Evolutionary conservation across 805 yeast species (phyloP).

Genomic region (Gaillardinia entomophila): DNA sequence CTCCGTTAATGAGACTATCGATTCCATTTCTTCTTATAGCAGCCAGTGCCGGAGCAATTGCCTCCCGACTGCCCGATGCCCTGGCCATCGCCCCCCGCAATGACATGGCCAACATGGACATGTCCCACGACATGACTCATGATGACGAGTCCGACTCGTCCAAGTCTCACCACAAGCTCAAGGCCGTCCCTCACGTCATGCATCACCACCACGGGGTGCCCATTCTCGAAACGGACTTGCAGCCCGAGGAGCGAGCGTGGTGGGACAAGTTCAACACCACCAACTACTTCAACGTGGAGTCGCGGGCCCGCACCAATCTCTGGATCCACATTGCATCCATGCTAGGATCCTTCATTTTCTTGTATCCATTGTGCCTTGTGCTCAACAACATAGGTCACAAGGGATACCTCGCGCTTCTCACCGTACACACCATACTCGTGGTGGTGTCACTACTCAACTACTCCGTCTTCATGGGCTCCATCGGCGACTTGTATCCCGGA

Average conservation of each 20-base stretch:
- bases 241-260: slow-evolving; percentile 65
- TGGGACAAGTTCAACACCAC: slow-evolving; percentile 80
- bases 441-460: slow-evolving; percentile 49
- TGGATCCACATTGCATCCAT: slow-evolving; percentile 48
- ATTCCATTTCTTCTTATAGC: too few relatives aligned
- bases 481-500: slow-evolving; percentile 65
- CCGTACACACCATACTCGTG: slow-evolving; percentile 40
- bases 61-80: too few relatives aligned
- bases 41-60: too few relatives aligned
- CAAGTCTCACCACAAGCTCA: not conserved
- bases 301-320: slow-evolving; percentile 47
- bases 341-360: slow-evolving; percentile 38
- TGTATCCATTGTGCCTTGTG: slow-evolving; percentile 67
- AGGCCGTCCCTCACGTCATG: slow-evolving; percentile 30
- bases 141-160: not conserved
- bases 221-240: slow-evolving; percentile 58
- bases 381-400: slow-evolving; percentile 54
- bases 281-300: slow-evolving; percentile 48
- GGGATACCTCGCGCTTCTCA: slow-evolving; percentile 11
- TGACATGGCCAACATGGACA: too few relatives aligned
- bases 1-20: too few relatives aligned
- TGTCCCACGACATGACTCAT: too few relatives aligned
- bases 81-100: too few relatives aligned
- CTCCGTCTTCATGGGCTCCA: slow-evolving; percentile 51
- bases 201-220: slow-evolving; percentile 65